Evolutionary conservation across 345 rosid species (phyloP).

Genomic region (Arabidopsis suecica): DNA sequence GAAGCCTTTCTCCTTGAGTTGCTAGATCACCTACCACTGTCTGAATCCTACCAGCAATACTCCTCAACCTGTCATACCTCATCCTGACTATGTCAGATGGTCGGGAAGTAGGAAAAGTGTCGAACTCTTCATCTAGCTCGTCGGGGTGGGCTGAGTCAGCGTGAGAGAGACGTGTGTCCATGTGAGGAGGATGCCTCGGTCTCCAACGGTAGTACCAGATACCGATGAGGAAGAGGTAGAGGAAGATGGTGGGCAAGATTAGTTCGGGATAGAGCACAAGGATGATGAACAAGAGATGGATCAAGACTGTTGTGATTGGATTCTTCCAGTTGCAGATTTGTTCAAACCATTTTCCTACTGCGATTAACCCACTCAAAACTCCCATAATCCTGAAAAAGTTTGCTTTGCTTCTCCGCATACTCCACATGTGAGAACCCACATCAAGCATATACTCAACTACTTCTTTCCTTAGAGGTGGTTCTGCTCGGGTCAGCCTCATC

Average conservation of each 20-base stretch:
- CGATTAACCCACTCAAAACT: constrained; percentile 73
- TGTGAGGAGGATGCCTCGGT: constrained; percentile 93
- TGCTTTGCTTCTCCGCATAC: constrained; percentile 97
- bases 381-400: constrained; percentile 90
- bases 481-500: constrained; percentile 79
- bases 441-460: constrained; percentile 94
- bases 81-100: constrained; percentile 75
- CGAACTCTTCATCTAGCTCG: constrained; percentile 93
- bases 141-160: constrained; percentile 85
- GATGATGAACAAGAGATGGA: constrained; percentile 85
- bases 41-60: constrained; percentile 92
- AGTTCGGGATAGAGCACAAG: constrained; percentile 89
- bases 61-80: constrained; percentile 90
- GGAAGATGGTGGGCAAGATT: constrained; percentile 85
- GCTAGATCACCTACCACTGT: constrained; percentile 96
- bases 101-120: constrained; percentile 80
- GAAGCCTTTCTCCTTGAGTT: constrained; percentile 93
- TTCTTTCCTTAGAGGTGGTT: constrained; percentile 90
- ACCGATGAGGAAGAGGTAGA: constrained; percentile 90
- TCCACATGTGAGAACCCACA: constrained; percentile 98
- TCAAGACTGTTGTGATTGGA: constrained; percentile 82
- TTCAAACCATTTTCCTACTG: constrained; percentile 94
- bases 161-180: constrained; percentile 95
- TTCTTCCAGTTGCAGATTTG: constrained; percentile 94
- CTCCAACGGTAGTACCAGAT: constrained; percentile 95